Evolutionary conservation across 805 yeast species (phyloP).

Genomic region (Yarrowia sp.): DNA sequence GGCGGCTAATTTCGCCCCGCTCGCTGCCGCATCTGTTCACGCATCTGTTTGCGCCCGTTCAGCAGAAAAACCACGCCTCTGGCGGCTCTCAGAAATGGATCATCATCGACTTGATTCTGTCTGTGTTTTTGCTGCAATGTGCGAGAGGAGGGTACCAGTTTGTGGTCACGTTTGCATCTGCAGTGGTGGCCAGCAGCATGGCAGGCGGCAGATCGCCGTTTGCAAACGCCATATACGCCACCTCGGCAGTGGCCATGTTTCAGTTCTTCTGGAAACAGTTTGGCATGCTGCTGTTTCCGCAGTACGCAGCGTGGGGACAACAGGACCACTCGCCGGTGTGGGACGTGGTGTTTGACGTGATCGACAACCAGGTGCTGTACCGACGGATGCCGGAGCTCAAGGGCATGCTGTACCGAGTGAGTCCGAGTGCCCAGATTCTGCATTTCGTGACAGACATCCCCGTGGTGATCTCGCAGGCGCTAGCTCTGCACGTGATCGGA

Average conservation of each 20-base stretch:
- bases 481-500: constrained; percentile 50
- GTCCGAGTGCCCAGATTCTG: constrained; percentile 44
- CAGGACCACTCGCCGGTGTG: constrained; percentile 28
- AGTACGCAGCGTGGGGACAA: constrained; percentile 32
- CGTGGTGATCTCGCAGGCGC: constrained; percentile 44
- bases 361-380: constrained; percentile 35
- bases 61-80: not conserved
- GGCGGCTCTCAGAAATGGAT: constrained; percentile 25
- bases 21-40: constrained; percentile 29
- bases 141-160: constrained; percentile 35
- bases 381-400: constrained; percentile 22
- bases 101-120: constrained; percentile 28
- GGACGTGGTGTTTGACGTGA: constrained; percentile 34
- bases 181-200: constrained; percentile 47
- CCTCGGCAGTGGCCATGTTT: constrained; percentile 45
- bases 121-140: constrained; percentile 15
- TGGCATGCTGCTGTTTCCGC: constrained; percentile 42
- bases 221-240: constrained; percentile 48
- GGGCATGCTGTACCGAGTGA: constrained; percentile 41
- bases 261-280: constrained; percentile 43
- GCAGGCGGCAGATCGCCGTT: constrained; percentile 48
- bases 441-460: constrained; percentile 47
- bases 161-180: constrained; percentile 47
- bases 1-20: constrained; percentile 19
- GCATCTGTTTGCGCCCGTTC: constrained; percentile 20